Conservation (phyloP, 306 rosid genomes). For the Prunus dulcis region DNA sequence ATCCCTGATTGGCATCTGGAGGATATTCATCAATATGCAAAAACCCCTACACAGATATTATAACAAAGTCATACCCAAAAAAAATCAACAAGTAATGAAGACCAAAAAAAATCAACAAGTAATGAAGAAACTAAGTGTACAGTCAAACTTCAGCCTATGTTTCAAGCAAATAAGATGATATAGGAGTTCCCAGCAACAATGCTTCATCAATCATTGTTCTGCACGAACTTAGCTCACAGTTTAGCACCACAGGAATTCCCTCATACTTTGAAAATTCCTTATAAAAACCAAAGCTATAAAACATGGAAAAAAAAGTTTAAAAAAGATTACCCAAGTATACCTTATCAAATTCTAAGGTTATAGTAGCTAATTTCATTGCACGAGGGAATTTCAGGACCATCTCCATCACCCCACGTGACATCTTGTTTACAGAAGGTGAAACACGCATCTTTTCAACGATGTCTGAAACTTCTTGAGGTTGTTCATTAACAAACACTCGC, state of each 20-base stretch:
- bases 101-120: slow-evolving; percentile 16
- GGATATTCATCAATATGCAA: slow-evolving; percentile 95
- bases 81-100: background rate
- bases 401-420: slow-evolving; percentile 85
- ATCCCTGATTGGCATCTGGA: slow-evolving; percentile 95
- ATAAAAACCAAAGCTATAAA: too few relatives aligned
- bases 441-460: slow-evolving; percentile 67
- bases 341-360: slow-evolving; percentile 80
- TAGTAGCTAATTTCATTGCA: slow-evolving; percentile 60
- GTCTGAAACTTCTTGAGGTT: slow-evolving; percentile 42
- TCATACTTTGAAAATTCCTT: background rate
- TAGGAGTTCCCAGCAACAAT: background rate
- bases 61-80: slow-evolving; percentile 1
- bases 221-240: background rate
- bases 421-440: slow-evolving; percentile 91
- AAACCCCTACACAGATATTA: slow-evolving; percentile 58
- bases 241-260: background rate
- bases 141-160: slow-evolving; percentile 8
- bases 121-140: slow-evolving; percentile 15
- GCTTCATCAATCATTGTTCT: background rate
- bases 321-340: slow-evolving; percentile 30
- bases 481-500: slow-evolving; percentile 59
- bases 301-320: background rate
- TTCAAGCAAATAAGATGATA: slow-evolving; percentile 9
- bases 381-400: slow-evolving; percentile 76